Evolutionary conservation across 2,329 filamentous ascomycete genomes (phyloP).

Genomic region (Madurella fahalii): DNA sequence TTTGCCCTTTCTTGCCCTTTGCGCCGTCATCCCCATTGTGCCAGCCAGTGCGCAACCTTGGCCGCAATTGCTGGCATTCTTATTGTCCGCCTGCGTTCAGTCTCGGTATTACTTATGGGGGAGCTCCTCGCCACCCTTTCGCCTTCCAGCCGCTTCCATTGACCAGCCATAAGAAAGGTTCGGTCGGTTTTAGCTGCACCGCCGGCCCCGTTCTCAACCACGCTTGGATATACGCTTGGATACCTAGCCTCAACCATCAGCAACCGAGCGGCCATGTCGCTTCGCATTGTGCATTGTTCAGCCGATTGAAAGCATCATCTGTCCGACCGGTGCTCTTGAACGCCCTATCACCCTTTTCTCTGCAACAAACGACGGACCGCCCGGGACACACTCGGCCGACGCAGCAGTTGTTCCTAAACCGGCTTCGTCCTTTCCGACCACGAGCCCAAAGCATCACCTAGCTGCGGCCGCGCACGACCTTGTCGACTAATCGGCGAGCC

Average conservation of each 20-base stretch:
- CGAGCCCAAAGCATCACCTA: neutral
- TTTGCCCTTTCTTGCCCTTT: slow-evolving; percentile 8
- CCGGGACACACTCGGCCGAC: slow-evolving; percentile 6
- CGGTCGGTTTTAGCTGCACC: slow-evolving; percentile 2
- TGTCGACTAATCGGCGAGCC: neutral
- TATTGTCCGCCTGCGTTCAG: neutral
- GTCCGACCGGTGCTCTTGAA: neutral
- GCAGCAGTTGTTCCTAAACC: neutral
- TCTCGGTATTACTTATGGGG: neutral
- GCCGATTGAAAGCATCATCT: slow-evolving; percentile 12
- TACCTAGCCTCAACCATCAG: slow-evolving; percentile 7
- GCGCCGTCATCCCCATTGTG: neutral
- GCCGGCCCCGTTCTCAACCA: neutral
- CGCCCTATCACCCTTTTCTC: neutral
- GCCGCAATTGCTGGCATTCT: slow-evolving; percentile 6
- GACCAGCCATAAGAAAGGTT: slow-evolving; percentile 9
- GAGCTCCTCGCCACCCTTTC: slow-evolving; percentile 17
- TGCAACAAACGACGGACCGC: slow-evolving; percentile 2
- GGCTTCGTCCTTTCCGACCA: neutral
- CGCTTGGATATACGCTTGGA: slow-evolving; percentile 7
- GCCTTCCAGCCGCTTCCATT: slow-evolving; percentile 24
- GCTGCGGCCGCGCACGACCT: neutral
- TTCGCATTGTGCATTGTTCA: slow-evolving; percentile 20
- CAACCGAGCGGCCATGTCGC: neutral
- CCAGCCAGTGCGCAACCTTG: neutral